Base-by-base conservation (phyloP, 441 rosid genomes). In the Melastoma candidum region DNA sequence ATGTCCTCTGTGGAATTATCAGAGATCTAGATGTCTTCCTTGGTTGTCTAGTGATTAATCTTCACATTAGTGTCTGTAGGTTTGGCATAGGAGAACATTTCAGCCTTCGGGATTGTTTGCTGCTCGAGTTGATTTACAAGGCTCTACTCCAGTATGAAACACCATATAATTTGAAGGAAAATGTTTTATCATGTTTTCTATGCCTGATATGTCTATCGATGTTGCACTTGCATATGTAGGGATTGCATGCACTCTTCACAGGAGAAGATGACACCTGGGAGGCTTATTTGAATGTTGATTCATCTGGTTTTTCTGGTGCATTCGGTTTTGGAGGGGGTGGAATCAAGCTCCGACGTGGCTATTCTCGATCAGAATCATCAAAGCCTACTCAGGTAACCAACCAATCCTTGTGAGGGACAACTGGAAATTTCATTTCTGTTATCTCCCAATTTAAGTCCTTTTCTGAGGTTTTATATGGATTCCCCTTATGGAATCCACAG, bases 211-310 rank as follows among this genome's bases (percentile, higher is more conserved):
- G 25, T 24, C 24, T 1, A 3, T 39, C 27, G 12, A 56, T 56
- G 14, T 46, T 55, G 17, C 43, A 1, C 26, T 14, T 62, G 12
- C 12, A 36, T 39, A 12, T 12, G 56, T 61, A 93, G 99, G 96
- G 97, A 68, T 88, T 89, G 66, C 87, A 93, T 78, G 89, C 87
- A 10, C 82, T 93, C 65, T 89, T 86, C 66, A 93, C 88, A 0
- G 97, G 97, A 59, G 99, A 93, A 77, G 97, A 89, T 70, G 70
- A 81, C 61, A 86, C 95, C 41, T 93, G 99, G 99, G 97, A 93
- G 74, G 95, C 97, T 46, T 89, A 93, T 96, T 83, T 93, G 51
- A 84, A 72, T 68, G 83, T 77, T 64, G 96, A 89, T 66, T 80
- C 85, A 39, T 80, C 90, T 68, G 88, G 97, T 17, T 74, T 86